These are phyloP conservation scores for Penicillium sp. DNA, from an alignment of 2,329 filamentous ascomycete genomes.

Conservation along the genomic window DNA sequence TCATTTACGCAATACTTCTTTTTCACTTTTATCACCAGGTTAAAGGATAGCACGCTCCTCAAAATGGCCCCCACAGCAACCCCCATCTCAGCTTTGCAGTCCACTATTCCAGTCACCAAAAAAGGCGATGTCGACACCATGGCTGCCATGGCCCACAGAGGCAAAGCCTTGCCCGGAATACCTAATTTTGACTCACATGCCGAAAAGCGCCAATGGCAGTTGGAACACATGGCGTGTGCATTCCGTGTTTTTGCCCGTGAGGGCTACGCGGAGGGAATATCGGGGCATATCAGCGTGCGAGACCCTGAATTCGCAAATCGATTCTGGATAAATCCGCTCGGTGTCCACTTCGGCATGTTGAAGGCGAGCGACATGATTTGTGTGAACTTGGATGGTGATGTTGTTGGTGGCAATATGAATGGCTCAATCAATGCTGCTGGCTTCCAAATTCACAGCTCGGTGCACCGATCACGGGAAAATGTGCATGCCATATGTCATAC, in stretches of 20 bases:
- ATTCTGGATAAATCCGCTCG: conserved; percentile 71
- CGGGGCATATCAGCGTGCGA: conserved; percentile 68
- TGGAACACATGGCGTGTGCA: conserved; percentile 64
- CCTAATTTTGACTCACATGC: conserved; percentile 51
- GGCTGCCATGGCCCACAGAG: neutral
- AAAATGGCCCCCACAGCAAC: neutral
- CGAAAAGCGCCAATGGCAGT: conserved; percentile 59
- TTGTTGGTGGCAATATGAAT: conserved; percentile 42
- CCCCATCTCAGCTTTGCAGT: neutral
- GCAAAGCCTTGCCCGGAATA: neutral
- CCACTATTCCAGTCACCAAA: neutral
- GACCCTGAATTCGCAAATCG: conserved; percentile 59
- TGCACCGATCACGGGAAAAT: conserved; percentile 57
- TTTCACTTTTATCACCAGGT: neutral
- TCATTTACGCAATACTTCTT: neutral
- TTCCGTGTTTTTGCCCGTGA: conserved; percentile 69
- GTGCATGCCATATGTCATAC: conserved; percentile 49
- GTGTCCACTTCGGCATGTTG: conserved; percentile 62
- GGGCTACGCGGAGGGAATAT: conserved; percentile 68
- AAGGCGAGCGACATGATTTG: conserved; percentile 47
- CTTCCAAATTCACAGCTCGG: conserved; percentile 49
- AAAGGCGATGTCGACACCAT: neutral
- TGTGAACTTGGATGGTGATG: conserved; percentile 45
- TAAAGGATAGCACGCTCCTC: neutral
- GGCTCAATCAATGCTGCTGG: conserved; percentile 48